phyloP scores from a whole-genome alignment of 1,139 yeast species.

The Petasospora rhodanensis region DNA sequence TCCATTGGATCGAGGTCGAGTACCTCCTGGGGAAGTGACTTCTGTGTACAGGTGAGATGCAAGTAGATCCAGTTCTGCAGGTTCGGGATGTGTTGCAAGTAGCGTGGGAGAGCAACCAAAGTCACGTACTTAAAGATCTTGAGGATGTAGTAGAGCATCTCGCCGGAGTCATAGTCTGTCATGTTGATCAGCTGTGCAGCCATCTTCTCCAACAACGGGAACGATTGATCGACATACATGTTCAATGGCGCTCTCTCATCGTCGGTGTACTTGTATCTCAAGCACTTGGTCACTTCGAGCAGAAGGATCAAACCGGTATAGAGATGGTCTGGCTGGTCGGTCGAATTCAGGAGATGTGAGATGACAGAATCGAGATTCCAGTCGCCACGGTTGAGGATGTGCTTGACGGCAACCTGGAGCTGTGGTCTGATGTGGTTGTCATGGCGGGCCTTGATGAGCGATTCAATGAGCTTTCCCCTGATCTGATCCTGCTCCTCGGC shows the following conservation, averaged over 20 bases:
- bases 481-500: slow-evolving; percentile 47
- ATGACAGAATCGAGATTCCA: slow-evolving; percentile 32
- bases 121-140: slow-evolving; percentile 65
- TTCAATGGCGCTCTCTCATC: slow-evolving; percentile 43
- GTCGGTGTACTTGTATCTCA: slow-evolving; percentile 56
- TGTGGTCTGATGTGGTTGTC: slow-evolving; percentile 48
- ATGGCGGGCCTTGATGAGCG: slow-evolving; percentile 36
- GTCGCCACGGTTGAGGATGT: slow-evolving; percentile 54
- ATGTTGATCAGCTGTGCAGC: slow-evolving; percentile 38
- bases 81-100: slow-evolving; percentile 44
- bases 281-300: slow-evolving; percentile 41
- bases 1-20: slow-evolving; percentile 49
- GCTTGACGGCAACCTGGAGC: slow-evolving; percentile 63
- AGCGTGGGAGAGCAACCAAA: slow-evolving; percentile 51
- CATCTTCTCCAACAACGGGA: slow-evolving; percentile 53
- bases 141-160: slow-evolving; percentile 54
- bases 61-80: slow-evolving; percentile 62
- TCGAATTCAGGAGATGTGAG: slow-evolving; percentile 39
- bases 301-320: slow-evolving; percentile 55
- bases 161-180: slow-evolving; percentile 41
- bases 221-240: slow-evolving; percentile 41
- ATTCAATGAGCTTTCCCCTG: slow-evolving; percentile 48
- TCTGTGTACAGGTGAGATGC: slow-evolving; percentile 53
- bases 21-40: slow-evolving; percentile 54
- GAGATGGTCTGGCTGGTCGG: slow-evolving; percentile 45